Base-by-base conservation (phyloP, 1,284 basidiomycete genomes). In the Papiliotrema laurentii region DNA sequence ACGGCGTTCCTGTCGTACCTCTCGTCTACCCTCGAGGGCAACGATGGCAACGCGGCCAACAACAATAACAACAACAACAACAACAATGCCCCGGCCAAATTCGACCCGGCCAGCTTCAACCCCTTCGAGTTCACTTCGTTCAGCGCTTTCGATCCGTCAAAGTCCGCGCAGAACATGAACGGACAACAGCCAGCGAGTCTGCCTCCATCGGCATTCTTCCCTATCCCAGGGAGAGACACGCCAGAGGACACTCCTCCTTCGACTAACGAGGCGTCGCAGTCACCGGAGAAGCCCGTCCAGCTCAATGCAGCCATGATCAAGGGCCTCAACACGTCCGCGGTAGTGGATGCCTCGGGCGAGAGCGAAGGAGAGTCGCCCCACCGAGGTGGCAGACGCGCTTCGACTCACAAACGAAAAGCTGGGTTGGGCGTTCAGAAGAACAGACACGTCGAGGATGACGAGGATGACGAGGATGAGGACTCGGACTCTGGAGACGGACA, bases 151-250 rank as follows among this genome's bases (percentile, higher is more conserved):
- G 21, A 40, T 24, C 7, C 13, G 11, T 14, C 38, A 5, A 27
- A 40, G 35, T 57, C n/a, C n/a, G n/a, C n/a, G n/a, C n/a, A n/a
- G n/a, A n/a, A n/a, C n/a, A n/a, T n/a, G n/a, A n/a, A n/a, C n/a
- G n/a, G n/a, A n/a, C n/a, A n/a, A n/a, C n/a, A 56, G 22, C 60
- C 57, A 11, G 56, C 60, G 4, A 62, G 66, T 3, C 53, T 69
- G 38, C 65, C 68, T 18, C 63, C 68, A 16, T 64, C 66, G 3
- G 61, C 68, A 3, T 64, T 70, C 55, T 72, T 72, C 52, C 66
- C 68, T 18, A 43, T 59, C 16, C 60, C 61, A 22, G 63, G 66
- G 1, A 45, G 62, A 4, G 64, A 68, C 49, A 69, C 66, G 0
- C 65, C 66, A 1, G 68, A 69, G 42, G 59, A 62, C 33, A 66